Evolutionary conservation across 2,329 filamentous ascomycete species (phyloP).

Genomic region (Clonostachys sp.): DNA sequence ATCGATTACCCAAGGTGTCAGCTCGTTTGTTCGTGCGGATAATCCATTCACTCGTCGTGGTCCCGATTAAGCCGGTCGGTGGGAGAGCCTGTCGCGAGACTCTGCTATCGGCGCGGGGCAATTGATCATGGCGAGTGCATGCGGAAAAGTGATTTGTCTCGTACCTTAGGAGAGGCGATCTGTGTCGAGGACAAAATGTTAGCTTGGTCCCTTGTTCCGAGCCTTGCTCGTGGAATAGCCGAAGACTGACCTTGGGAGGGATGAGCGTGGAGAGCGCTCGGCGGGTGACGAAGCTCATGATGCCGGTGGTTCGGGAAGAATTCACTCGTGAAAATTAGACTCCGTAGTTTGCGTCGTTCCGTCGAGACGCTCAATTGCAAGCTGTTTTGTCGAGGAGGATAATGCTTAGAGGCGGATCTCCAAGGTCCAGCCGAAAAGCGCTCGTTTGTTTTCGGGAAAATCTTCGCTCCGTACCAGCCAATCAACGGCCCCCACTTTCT

Average conservation of each 20-base stretch:
- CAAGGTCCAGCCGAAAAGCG: slow-evolving; percentile 35
- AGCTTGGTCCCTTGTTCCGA: background rate
- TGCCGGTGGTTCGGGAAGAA: slow-evolving; percentile 36
- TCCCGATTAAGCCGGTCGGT: background rate
- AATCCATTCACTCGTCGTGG: slow-evolving; percentile 1
- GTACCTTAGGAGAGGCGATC: slow-evolving; percentile 82
- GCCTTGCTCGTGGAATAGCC: background rate
- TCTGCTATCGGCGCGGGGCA: too few species aligned
- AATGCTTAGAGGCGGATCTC: background rate
- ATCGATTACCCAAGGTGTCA: slow-evolving; percentile 26
- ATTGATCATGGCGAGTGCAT: too few species aligned
- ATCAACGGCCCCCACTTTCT: slow-evolving; percentile 26
- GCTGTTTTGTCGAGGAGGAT: slow-evolving; percentile 6
- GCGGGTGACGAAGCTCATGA: slow-evolving; percentile 89
- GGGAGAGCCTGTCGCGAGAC: too few species aligned
- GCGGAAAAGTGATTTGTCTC: slow-evolving; percentile 22
- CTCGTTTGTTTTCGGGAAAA: slow-evolving; percentile 34
- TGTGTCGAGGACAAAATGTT: slow-evolving; percentile 21
- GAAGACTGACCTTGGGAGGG: slow-evolving; percentile 81
- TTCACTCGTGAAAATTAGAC: slow-evolving; percentile 3
- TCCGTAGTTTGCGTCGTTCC: slow-evolving; percentile 8
- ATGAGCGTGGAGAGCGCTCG: slow-evolving; percentile 97
- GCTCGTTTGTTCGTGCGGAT: background rate
- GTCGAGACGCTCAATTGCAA: slow-evolving; percentile 24
- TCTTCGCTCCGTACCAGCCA: slow-evolving; percentile 34